These are phyloP conservation scores for Venturia effusa DNA, from an alignment of 2,329 filamentous ascomycete genomes.

Conservation along the genomic window DNA sequence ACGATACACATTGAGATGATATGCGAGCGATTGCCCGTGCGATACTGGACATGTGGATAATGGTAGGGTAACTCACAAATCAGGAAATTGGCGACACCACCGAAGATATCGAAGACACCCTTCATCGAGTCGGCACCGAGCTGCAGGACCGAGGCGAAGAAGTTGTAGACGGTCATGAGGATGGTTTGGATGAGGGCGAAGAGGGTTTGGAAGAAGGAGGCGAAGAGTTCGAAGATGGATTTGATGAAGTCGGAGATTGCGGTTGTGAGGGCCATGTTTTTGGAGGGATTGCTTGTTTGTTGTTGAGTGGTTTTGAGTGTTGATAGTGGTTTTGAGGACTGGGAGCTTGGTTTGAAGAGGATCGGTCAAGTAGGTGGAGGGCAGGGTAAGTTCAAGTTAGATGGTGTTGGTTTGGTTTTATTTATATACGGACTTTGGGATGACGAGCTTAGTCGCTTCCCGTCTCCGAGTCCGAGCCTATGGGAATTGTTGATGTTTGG, in stretches of 20 bases:
- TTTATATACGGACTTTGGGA: neutral
- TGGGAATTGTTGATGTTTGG: neutral
- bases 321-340: neutral
- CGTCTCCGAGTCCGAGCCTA: neutral
- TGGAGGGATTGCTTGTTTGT: neutral
- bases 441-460: neutral
- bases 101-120: slow-evolving; percentile 26
- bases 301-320: neutral
- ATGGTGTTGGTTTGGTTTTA: neutral
- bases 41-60: neutral
- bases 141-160: slow-evolving; percentile 28
- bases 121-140: slow-evolving; percentile 26
- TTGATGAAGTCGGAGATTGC: slow-evolving; percentile 30
- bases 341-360: neutral
- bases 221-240: slow-evolving; percentile 33
- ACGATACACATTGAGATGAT: neutral
- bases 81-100: slow-evolving; percentile 31
- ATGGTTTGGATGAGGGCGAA: slow-evolving; percentile 26
- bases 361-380: too few relatives aligned
- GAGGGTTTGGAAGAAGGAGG: slow-evolving; percentile 27
- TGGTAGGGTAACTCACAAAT: slow-evolving; percentile 21
- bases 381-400: neutral
- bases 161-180: slow-evolving; percentile 24
- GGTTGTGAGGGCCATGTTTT: slow-evolving; percentile 18
- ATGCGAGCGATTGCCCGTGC: too few relatives aligned